Conservation (phyloP, 495 filamentous ascomycete genomes). For the Penicillium salamii region DNA sequence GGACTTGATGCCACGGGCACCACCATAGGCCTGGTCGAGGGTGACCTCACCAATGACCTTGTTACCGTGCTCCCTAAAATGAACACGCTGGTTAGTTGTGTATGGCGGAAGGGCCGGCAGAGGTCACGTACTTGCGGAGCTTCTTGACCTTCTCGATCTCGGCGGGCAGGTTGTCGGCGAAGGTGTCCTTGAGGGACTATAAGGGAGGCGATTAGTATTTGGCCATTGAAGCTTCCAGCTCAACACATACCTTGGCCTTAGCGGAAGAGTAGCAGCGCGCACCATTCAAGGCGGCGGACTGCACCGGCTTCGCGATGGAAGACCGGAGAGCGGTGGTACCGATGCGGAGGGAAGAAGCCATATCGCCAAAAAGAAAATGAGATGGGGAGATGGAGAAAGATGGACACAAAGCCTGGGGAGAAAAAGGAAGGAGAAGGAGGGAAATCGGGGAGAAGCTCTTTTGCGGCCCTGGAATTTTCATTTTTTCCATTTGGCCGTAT, state of each 20-base stretch:
- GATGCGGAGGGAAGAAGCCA: constrained; percentile 79
- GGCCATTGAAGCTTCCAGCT: constrained; percentile 17
- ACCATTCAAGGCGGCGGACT: constrained; percentile 74
- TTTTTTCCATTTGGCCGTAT: constrained; percentile 40
- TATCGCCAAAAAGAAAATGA: constrained; percentile 45
- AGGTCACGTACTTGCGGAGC: constrained; percentile 74
- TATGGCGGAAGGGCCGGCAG: not conserved
- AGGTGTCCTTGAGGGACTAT: constrained; percentile 96
- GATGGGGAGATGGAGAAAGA: constrained; percentile 24
- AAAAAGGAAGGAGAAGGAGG: constrained; percentile 14
- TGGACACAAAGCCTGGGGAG: constrained; percentile 12
- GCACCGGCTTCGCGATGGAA: constrained; percentile 57
- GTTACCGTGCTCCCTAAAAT: constrained; percentile 80
- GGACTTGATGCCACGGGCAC: constrained; percentile 97
- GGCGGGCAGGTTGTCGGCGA: constrained; percentile 88
- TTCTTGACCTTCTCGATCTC: constrained; percentile 99
- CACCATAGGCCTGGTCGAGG: constrained; percentile 98
- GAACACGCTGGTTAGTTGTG: constrained; percentile 16
- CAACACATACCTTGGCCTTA: constrained; percentile 73
- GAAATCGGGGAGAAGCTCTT: constrained; percentile 25
- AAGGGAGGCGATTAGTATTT: constrained; percentile 15
- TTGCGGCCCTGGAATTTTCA: constrained; percentile 18
- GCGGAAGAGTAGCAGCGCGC: constrained; percentile 81
- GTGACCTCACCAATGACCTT: constrained; percentile 97
- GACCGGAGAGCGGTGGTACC: constrained; percentile 72